Evolutionary conservation across 2,329 filamentous ascomycete genomes (phyloP).

Genomic region (Byssochlamys sp.): DNA sequence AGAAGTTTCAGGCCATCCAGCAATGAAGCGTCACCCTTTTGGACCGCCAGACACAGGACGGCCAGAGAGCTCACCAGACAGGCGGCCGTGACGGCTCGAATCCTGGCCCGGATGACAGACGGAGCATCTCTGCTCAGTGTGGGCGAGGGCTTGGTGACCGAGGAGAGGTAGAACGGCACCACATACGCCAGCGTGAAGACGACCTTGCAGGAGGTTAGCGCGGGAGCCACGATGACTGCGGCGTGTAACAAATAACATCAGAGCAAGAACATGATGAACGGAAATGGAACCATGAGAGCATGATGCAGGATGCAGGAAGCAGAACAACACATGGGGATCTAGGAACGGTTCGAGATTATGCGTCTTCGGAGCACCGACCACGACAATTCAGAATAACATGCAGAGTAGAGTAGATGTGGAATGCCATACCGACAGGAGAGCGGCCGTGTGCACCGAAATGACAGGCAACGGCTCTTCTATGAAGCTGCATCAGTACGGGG

Average conservation of each 20-base stretch:
- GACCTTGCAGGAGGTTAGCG: slow-evolving; percentile 40
- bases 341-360: not conserved
- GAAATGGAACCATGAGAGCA: not conserved
- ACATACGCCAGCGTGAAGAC: slow-evolving; percentile 84
- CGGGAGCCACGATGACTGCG: not conserved
- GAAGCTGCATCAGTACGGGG: slow-evolving; percentile 4
- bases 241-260: not conserved
- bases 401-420: slow-evolving; percentile 6
- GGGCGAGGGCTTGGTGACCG: slow-evolving; percentile 67
- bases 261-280: not conserved
- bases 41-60: slow-evolving; percentile 58
- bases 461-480: slow-evolving; percentile 26
- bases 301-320: not conserved
- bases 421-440: slow-evolving; percentile 30
- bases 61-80: slow-evolving; percentile 58
- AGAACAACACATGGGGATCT: not conserved
- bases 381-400: not conserved
- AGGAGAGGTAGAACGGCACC: slow-evolving; percentile 76
- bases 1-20: slow-evolving; percentile 57
- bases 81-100: slow-evolving; percentile 68
- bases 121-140: slow-evolving; percentile 76
- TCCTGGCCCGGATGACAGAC: slow-evolving; percentile 76
- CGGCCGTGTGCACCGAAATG: slow-evolving; percentile 27
- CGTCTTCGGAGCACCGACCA: not conserved
- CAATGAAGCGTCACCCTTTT: slow-evolving; percentile 41